Conservation (phyloP, 192 early-diverging fungal species). For the Jimgerdemannia lactiflua region DNA sequence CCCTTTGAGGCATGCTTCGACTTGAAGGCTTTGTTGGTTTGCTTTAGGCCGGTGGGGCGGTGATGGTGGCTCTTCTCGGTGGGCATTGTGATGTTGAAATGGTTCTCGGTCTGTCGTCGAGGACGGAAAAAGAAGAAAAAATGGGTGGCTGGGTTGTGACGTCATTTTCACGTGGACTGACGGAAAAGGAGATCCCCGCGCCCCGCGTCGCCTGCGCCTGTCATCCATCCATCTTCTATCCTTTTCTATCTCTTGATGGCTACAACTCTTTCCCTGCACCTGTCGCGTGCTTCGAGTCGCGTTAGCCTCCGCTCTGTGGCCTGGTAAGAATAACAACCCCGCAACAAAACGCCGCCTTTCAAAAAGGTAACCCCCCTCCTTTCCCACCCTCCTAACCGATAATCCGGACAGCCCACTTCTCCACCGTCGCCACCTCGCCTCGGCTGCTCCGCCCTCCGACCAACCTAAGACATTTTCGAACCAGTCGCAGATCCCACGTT, state of each 20-base stretch:
- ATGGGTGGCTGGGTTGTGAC: too few relatives aligned
- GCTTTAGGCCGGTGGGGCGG: constrained; percentile 80
- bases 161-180: too few relatives aligned
- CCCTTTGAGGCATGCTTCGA: constrained; percentile 87
- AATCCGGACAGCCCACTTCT: neutral
- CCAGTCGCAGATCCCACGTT: constrained; percentile 68
- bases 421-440: neutral
- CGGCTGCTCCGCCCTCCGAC: too few relatives aligned
- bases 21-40: constrained; percentile 97
- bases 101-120: too few relatives aligned
- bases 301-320: neutral
- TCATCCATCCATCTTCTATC: too few relatives aligned
- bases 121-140: too few relatives aligned
- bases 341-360: neutral
- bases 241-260: too few relatives aligned
- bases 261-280: too few relatives aligned
- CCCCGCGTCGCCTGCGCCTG: too few relatives aligned
- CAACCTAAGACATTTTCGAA: constrained; percentile 54
- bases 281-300: too few relatives aligned
- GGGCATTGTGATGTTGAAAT: neutral
- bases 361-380: neutral
- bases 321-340: neutral
- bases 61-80: constrained; percentile 32
- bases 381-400: neutral
- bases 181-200: too few relatives aligned